phyloP scores from a whole-genome alignment of 202 grass and related monocot species.

The Schoenoplectus tabernaemontani region DNA sequence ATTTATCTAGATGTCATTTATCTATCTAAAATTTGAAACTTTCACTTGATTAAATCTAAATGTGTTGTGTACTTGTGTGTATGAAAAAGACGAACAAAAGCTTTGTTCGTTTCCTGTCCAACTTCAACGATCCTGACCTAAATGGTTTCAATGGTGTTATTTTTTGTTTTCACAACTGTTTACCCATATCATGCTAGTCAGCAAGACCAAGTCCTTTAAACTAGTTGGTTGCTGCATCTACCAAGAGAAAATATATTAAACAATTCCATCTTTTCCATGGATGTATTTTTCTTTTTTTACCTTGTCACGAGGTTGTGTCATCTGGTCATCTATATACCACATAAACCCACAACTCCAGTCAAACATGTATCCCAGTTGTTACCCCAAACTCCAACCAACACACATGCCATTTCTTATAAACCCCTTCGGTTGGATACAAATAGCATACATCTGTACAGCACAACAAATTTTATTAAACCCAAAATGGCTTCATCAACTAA shows the following conservation, averaged over 20 bases:
- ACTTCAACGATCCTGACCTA: slow-evolving; percentile 13
- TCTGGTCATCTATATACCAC: not conserved
- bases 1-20: not conserved
- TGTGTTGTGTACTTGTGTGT: too few relatives aligned
- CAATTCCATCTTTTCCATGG: not conserved
- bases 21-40: not conserved
- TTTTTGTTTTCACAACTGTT: not conserved
- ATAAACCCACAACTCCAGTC: not conserved
- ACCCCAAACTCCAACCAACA: slow-evolving; percentile 18
- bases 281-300: not conserved
- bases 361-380: not conserved
- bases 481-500: slow-evolving; percentile 21
- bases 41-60: not conserved
- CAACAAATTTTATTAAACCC: not conserved
- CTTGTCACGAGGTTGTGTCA: not conserved
- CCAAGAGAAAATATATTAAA: not conserved
- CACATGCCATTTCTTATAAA: not conserved
- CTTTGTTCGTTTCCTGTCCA: not conserved
- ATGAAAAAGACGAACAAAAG: not conserved
- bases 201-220: not conserved
- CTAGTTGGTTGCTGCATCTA: slow-evolving; percentile 7
- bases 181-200: not conserved
- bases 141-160: not conserved
- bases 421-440: not conserved
- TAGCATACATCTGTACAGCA: not conserved